Percentiles rank a stretch among this genome's conserved stretches.
phyloP scores from a whole-genome alignment of 2,329 filamentous ascomycete genomes.

The Cladosporium sp. region DNA sequence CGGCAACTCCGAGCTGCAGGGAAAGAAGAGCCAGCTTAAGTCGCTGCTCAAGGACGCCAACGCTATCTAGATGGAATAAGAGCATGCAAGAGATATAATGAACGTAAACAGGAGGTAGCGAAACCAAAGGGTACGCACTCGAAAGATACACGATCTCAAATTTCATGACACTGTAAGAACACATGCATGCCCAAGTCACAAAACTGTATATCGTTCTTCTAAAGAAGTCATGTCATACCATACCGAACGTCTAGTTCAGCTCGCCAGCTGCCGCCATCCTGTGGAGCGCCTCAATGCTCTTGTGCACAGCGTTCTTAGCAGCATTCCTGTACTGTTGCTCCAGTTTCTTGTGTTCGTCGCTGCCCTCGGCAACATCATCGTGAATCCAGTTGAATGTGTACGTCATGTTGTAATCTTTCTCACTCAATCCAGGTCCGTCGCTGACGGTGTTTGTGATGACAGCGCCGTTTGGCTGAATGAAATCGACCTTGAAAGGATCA shows the following conservation, averaged over 20 bases:
- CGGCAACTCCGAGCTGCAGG: conserved; percentile 86
- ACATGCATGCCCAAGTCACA: no score
- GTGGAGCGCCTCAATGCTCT: conserved; percentile 39
- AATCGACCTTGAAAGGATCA: conserved; percentile 38
- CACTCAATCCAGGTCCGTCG: conserved; percentile 32
- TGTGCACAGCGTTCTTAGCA: conserved; percentile 41
- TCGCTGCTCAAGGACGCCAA: conserved; percentile 60
- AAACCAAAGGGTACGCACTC: no score
- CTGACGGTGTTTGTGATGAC: conserved; percentile 44
- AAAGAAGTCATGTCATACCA: no score
- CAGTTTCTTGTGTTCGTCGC: conserved; percentile 30
- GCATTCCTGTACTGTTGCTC: conserved; percentile 26
- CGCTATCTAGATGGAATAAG: conserved; percentile 49
- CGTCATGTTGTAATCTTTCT: conserved; percentile 40
- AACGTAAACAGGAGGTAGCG: no score
- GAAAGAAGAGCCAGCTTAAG: conserved; percentile 60
- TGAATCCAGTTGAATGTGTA: conserved; percentile 44
- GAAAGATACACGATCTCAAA: no score
- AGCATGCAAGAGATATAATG: background rate
- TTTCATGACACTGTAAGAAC: no score
- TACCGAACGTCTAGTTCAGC: conserved; percentile 16
- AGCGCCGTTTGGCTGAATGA: conserved; percentile 40
- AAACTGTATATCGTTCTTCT: no score
- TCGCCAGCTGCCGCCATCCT: conserved; percentile 34
- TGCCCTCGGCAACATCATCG: conserved; percentile 33